Percentiles rank a stretch among this genome's conserved stretches.
Evolutionary conservation across 2,329 filamentous ascomycete genomes (phyloP).

Genomic region (Scedosporium minutisporum): DNA sequence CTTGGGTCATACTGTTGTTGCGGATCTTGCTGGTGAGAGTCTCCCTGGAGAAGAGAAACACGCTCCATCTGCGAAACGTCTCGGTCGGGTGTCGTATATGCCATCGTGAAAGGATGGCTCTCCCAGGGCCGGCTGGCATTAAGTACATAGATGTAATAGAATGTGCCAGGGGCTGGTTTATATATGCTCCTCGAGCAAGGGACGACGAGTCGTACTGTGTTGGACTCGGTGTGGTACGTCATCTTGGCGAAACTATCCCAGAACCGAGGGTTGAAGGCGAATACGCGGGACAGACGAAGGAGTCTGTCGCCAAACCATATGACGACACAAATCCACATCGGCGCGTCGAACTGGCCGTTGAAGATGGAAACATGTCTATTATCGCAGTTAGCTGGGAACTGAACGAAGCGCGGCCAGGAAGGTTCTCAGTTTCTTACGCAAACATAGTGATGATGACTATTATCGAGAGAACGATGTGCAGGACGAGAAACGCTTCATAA

Average conservation of each 20-base stretch:
- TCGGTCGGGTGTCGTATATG: slow-evolving; percentile 8
- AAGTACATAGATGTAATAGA: slow-evolving; percentile 35
- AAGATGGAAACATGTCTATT: slow-evolving; percentile 44
- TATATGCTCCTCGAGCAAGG: slow-evolving; percentile 24
- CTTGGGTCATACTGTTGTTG: not conserved
- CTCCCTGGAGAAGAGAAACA: slow-evolving; percentile 19
- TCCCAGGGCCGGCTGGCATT: slow-evolving; percentile 33
- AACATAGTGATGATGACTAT: slow-evolving; percentile 40
- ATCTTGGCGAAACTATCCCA: slow-evolving; percentile 25
- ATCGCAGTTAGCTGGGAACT: slow-evolving; percentile 7
- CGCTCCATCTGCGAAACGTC: slow-evolving; percentile 17
- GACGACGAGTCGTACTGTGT: slow-evolving; percentile 31
- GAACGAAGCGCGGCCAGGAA: not conserved
- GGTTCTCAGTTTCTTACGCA: slow-evolving; percentile 26
- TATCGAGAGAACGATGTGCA: slow-evolving; percentile 43
- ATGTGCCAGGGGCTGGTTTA: slow-evolving; percentile 28
- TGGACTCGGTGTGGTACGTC: slow-evolving; percentile 25
- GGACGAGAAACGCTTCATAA: slow-evolving; percentile 41
- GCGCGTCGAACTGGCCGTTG: slow-evolving; percentile 33
- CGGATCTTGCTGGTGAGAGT: not conserved
- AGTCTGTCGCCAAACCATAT: slow-evolving; percentile 42
- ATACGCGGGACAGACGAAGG: slow-evolving; percentile 31
- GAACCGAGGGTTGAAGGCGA: slow-evolving; percentile 27
- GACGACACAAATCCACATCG: slow-evolving; percentile 37
- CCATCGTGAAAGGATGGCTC: slow-evolving; percentile 40